Base-by-base conservation (phyloP, 2,329 filamentous ascomycete genomes). In the Scleromitrula shiraiana region DNA sequence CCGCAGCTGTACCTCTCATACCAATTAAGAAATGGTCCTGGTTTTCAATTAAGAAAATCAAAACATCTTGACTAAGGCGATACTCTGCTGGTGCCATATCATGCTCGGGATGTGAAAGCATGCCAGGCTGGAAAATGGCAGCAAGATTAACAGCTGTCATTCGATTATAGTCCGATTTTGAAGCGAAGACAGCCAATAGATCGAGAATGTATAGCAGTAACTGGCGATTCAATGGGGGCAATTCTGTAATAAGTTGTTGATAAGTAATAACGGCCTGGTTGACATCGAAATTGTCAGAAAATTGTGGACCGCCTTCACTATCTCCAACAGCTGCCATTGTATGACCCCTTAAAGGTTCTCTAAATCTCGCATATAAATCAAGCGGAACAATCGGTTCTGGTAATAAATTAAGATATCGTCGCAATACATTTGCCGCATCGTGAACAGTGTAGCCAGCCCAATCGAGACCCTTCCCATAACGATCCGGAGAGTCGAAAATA, bases 371-470 rank as follows among this genome's bases (percentile, higher is more conserved):
- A 65, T 98, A 98, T 54, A 96, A 83, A 59, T 94, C 86, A 45
- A 97, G 74, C 3, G 93, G 93, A 24, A 98, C 93, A 54, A 98
- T 95, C 5, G 93, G 93, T 64, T 98, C 93, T 2, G 93, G 93
- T 2, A 98, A 77, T 63, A 95, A 88, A 67, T 97, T 97, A 53
- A 98, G 81, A 65, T 98, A 98, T 59, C 93, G 82, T 53, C 93
- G 83, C 37, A 98, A 77, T 52, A 98, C 91, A 63, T 97, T 98
- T 60, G 93, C 90, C 22, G 93, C 93, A 75, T 98, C 93, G 67
- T 98, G 93, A 35, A 98, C 93, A 0, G 93, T 98, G 66, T 95
- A 98, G 39, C 93, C 93, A 39, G 88, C 85, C 93, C 93, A 98
- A 60, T 95, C 87, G 22, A 98, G 76, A 14, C 93, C 93, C 68